Percentiles rank a stretch among this genome's conserved stretches.
Evolutionary conservation across 129 eudicot species (phyloP).

Genomic region (Erigeron canadensis): DNA sequence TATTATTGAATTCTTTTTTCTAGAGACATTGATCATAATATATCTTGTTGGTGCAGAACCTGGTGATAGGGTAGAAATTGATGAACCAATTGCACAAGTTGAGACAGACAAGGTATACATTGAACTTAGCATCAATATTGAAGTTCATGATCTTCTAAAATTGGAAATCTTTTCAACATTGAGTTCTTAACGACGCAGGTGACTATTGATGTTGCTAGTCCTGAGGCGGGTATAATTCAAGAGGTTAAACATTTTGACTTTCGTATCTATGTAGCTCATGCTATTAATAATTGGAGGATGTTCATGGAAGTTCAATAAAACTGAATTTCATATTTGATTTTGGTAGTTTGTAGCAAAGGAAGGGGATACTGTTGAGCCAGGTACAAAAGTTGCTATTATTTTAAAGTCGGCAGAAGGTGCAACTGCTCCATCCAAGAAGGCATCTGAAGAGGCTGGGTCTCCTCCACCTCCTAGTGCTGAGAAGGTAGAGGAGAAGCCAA

Average conservation of each 20-base stretch:
- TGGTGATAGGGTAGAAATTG: slow-evolving; percentile 89
- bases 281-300: neutral
- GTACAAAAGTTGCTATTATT: slow-evolving; percentile 79
- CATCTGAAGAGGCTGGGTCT: slow-evolving; percentile 48
- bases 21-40: slow-evolving; percentile 10
- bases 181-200: slow-evolving; percentile 50
- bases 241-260: slow-evolving; percentile 44
- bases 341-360: slow-evolving; percentile 80
- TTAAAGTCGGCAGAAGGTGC: slow-evolving; percentile 77
- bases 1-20: neutral
- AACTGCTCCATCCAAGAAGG: slow-evolving; percentile 65
- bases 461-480: slow-evolving; percentile 45
- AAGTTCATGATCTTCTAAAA: neutral
- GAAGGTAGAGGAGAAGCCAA: slow-evolving; percentile 40
- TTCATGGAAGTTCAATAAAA: neutral
- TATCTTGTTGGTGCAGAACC: slow-evolving; percentile 57
- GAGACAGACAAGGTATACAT: slow-evolving; percentile 83
- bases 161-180: slow-evolving; percentile 19
- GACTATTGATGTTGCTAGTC: slow-evolving; percentile 89
- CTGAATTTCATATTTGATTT: slow-evolving; percentile 25
- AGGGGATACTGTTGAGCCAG: slow-evolving; percentile 96
- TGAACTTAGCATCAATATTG: neutral
- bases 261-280: neutral
- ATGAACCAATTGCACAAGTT: slow-evolving; percentile 95
- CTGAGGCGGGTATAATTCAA: slow-evolving; percentile 90